A percentile compares a stretch with the other conserved stretches of the same genome.
These are phyloP conservation scores for Starmerella roubikii DNA, from an alignment of 805 yeast genomes.

Conservation along the genomic window DNA sequence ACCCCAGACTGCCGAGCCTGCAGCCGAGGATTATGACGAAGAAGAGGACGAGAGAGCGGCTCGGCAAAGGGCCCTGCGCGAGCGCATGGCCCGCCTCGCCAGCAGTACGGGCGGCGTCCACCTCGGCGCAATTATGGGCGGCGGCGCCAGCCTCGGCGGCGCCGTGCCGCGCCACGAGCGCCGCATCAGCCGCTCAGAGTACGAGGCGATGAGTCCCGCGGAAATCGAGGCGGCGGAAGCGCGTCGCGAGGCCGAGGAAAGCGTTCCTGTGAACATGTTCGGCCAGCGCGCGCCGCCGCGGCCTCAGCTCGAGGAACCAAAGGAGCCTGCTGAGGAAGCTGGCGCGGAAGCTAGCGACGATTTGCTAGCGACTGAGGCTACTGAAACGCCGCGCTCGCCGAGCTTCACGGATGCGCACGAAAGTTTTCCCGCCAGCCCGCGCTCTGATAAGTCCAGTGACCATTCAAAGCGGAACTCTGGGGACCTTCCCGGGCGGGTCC, in stretches of 20 bases:
- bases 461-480: neutral
- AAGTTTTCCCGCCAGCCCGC: neutral
- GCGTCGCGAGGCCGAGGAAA: constrained; percentile 17
- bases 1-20: neutral
- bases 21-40: constrained; percentile 2
- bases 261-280: constrained; percentile 13
- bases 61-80: constrained; percentile 63
- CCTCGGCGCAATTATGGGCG: constrained; percentile 22
- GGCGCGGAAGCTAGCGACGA: neutral
- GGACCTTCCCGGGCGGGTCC: neutral
- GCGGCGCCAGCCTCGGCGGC: constrained; percentile 6
- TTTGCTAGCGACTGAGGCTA: neutral
- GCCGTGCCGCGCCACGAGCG: constrained; percentile 12
- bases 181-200: constrained; percentile 9
- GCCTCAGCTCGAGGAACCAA: neutral
- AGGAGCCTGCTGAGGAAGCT: neutral
- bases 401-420: neutral
- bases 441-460: neutral
- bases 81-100: constrained; percentile 90
- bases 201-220: constrained; percentile 15
- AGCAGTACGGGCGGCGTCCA: constrained; percentile 81
- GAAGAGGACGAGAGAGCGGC: constrained; percentile 38
- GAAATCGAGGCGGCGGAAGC: constrained; percentile 18
- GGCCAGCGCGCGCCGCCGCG: constrained; percentile 8
- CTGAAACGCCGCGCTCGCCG: neutral